Conservation (phyloP, 2,329 filamentous ascomycete genomes). For the Pyricularia grisea region DNA sequence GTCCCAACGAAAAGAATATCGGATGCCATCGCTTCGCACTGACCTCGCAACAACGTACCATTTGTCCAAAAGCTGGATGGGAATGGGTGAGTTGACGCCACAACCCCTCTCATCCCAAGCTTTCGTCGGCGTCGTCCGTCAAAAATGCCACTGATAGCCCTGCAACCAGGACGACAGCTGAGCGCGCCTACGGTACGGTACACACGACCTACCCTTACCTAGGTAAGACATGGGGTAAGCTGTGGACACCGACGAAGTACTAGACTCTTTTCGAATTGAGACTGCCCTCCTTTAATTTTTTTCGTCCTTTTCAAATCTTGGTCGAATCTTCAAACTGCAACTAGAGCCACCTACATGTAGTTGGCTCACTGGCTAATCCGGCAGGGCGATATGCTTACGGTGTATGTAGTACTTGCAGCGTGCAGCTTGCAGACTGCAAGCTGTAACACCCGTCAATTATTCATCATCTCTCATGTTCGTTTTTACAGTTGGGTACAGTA, state of each 20-base stretch:
- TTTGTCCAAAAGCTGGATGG: not conserved
- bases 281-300: not conserved
- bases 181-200: not conserved
- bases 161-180: not conserved
- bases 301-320: not conserved
- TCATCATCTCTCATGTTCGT: not conserved
- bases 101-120: not conserved
- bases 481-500: too few species aligned
- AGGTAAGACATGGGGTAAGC: not conserved
- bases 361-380: not conserved
- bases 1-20: not conserved
- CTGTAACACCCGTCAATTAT: not conserved
- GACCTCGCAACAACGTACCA: not conserved
- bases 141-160: not conserved
- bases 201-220: too few species aligned
- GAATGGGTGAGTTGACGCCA: not conserved
- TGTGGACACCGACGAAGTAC: not conserved
- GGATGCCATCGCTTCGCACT: not conserved
- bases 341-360: not conserved
- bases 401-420: not conserved
- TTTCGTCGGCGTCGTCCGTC: not conserved
- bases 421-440: not conserved
- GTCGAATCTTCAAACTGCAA: not conserved
- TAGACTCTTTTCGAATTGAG: not conserved
- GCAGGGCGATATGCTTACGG: not conserved